phyloP scores from a whole-genome alignment of 2,329 filamentous ascomycete genomes.

The Sordariomycetes sp. region DNA sequence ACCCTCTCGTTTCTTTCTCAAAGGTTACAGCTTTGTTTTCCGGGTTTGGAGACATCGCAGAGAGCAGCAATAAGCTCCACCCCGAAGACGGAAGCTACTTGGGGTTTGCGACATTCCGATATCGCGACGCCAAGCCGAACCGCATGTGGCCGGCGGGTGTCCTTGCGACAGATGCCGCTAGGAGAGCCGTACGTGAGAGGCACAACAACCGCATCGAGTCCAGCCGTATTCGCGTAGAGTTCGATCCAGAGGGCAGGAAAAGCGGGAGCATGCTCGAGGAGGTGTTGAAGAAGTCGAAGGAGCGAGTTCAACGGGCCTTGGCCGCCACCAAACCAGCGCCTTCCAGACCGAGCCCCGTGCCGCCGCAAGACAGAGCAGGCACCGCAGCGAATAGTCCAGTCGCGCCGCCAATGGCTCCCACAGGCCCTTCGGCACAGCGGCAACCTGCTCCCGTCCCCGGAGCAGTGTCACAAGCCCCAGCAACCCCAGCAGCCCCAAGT shows the following conservation, averaged over 20 bases:
- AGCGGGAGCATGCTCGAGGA: slow-evolving; percentile 70
- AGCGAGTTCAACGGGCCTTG: slow-evolving; percentile 25
- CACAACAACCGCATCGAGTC: slow-evolving; percentile 73
- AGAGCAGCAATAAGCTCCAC: slow-evolving; percentile 89
- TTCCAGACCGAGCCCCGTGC: slow-evolving; percentile 12
- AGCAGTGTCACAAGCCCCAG: slow-evolving; percentile 10
- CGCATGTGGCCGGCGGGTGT: slow-evolving; percentile 41
- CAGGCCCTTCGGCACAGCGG: slow-evolving; percentile 60
- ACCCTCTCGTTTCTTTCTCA: slow-evolving; percentile 72
- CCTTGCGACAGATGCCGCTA: slow-evolving; percentile 70
- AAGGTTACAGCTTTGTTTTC: slow-evolving; percentile 69
- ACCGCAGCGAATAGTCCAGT: slow-evolving; percentile 21
- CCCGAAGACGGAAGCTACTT: slow-evolving; percentile 89
- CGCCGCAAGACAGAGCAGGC: not conserved
- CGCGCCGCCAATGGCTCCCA: slow-evolving; percentile 76
- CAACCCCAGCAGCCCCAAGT: slow-evolving; percentile 19
- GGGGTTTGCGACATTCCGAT: slow-evolving; percentile 85
- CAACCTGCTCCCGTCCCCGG: slow-evolving; percentile 14
- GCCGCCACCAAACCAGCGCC: slow-evolving; percentile 10
- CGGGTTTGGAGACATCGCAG: slow-evolving; percentile 76
- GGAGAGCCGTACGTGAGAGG: slow-evolving; percentile 65
- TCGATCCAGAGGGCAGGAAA: slow-evolving; percentile 78
- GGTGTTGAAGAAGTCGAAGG: slow-evolving; percentile 57
- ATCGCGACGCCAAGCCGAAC: slow-evolving; percentile 55
- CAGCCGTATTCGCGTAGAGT: slow-evolving; percentile 68